Evolutionary conservation across 805 yeast species (phyloP), one percentile per base, ranked within the genome.

Genomic region (Monosporozyma aerobia): DNA sequence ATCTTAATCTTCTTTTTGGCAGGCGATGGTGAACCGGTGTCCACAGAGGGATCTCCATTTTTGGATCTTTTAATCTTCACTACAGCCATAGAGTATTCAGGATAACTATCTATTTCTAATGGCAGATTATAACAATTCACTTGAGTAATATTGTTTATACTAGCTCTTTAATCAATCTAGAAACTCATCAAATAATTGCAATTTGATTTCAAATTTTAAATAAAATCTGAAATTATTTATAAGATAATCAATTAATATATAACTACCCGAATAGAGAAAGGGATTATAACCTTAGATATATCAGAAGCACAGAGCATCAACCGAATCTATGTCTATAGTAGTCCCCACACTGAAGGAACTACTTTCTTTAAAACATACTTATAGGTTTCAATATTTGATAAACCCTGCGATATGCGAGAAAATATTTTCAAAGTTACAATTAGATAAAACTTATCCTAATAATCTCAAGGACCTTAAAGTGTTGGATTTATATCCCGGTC

Each of bases 401-500:
- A 60, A 63, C 48, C 62, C 65, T 1, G 35, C 16, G 49, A 51
- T 61, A 23, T 55, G 63, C 52, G 63, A 57, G 7, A 52, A 61
- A 43, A 68, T 85, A 11, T 61, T 85, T 6, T 75, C 81, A 25
- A 76, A 71, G 51, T 65, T 85, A 27, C 67, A 74, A 44, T 64
- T 78, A 53, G 69, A 72, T 51, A 52, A 67, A 32, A 56, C 55
- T 9, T 67, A 64, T 59, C 67, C 57, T 58, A 43, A 46, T 22
- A 73, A 63, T 5, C 58, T 69, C 16, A 62, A 63, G n/a, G 67
- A 60, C 47, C 69, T 77, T 25, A 77, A 77, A 54, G 75, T 86
- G 0, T 61, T 85, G 5, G 90, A 85, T 56, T 70, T 80, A 10
- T 80, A 81, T 57, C 72, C 85, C 0, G 83, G 85, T 1, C 73